These are phyloP conservation scores for Microdochium trichocladiopsis DNA, from an alignment of 2,329 filamentous ascomycete species.

Conservation along the genomic window DNA sequence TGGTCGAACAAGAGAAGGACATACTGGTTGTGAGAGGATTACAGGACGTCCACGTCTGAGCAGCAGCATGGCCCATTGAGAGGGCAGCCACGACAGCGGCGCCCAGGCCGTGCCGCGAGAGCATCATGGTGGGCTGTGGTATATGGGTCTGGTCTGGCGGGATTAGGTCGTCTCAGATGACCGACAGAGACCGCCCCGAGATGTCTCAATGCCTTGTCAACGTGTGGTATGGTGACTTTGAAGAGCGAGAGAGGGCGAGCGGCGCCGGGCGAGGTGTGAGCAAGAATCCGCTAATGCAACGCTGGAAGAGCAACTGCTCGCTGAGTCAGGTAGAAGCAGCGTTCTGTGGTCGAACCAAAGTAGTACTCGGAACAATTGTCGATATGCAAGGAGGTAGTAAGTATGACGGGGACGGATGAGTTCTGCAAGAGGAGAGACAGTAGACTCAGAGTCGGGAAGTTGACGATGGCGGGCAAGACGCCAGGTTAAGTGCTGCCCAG, in stretches of 20 bases:
- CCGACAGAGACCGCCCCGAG: too few species aligned
- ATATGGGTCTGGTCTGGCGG: slow-evolving; percentile 2
- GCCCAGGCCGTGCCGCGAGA: slow-evolving; percentile 7
- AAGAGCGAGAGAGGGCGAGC: not conserved
- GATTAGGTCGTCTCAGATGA: not conserved
- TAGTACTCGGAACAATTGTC: not conserved
- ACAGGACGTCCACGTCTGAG: slow-evolving; percentile 21
- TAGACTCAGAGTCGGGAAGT: too few species aligned
- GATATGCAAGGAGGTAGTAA: not conserved
- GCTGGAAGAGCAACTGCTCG: too few species aligned
- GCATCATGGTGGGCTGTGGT: slow-evolving; percentile 11
- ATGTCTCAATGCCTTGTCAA: too few species aligned
- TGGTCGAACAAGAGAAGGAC: slow-evolving; percentile 2
- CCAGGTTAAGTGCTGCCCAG: not conserved
- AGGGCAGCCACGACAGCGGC: slow-evolving; percentile 10
- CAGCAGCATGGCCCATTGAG: slow-evolving; percentile 9
- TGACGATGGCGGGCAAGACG: not conserved
- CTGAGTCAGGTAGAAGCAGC: too few species aligned
- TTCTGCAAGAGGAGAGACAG: not conserved
- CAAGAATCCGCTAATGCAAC: too few species aligned
- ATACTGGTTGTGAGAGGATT: slow-evolving; percentile 20
- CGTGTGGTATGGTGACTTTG: not conserved
- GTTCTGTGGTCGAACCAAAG: too few species aligned
- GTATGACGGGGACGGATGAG: too few species aligned
- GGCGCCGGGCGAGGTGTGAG: not conserved